Evolutionary conservation across 345 rosid species (phyloP).

Genomic region (Heritiera littoralis): DNA sequence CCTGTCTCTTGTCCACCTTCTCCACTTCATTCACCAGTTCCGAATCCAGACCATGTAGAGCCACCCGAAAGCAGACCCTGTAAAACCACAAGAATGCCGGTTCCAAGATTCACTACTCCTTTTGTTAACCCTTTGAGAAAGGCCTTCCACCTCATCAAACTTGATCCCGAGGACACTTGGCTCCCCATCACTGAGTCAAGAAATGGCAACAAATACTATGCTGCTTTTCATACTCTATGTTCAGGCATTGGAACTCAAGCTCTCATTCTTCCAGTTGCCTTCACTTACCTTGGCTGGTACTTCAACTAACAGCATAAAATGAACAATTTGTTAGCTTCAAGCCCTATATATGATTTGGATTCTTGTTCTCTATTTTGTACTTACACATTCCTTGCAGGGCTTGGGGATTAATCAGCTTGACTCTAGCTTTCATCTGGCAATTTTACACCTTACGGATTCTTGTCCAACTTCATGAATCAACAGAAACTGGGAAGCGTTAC

Average conservation of each 20-base stretch:
- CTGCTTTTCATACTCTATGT: not conserved
- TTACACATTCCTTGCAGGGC: not conserved
- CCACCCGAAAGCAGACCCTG: not conserved
- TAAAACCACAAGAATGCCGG: not conserved
- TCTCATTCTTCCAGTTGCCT: not conserved
- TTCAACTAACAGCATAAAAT: not conserved
- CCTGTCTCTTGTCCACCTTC: not conserved
- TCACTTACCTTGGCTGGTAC: conserved; percentile 7
- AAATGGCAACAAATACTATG: not conserved
- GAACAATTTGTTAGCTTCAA: not conserved
- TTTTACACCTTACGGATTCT: not conserved
- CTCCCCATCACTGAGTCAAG: conserved; percentile 1
- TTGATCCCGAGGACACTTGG: not conserved
- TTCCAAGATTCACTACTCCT: not conserved
- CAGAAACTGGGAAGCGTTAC: conserved; percentile 4
- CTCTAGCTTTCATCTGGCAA: not conserved
- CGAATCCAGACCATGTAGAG: not conserved
- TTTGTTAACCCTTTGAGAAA: not conserved
- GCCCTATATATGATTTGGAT: not conserved
- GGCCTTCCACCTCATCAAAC: not conserved
- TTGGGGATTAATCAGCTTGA: not conserved
- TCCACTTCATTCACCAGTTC: not conserved
- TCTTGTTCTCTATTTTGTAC: not conserved
- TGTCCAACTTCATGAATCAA: not conserved
- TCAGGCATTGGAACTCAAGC: conserved; percentile 1